phyloP scores from a whole-genome alignment of 2,329 filamentous ascomycete genomes.

The Colletotrichum tanaceti region DNA sequence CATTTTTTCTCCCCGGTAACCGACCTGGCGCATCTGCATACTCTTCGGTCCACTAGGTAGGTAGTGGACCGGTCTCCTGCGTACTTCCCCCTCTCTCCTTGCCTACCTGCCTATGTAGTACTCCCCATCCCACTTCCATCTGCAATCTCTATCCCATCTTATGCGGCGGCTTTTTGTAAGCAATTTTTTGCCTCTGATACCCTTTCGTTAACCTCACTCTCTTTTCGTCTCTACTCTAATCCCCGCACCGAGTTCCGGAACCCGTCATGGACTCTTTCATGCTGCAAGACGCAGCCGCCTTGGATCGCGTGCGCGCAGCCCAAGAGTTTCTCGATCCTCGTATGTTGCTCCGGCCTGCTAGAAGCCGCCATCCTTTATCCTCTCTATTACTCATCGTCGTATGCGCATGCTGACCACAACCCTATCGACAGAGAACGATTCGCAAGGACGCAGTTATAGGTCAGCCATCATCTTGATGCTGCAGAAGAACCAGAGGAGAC shows the following conservation, averaged over 20 bases:
- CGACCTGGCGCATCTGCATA: background rate
- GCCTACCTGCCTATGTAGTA: background rate
- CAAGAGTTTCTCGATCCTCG: slow-evolving; percentile 94
- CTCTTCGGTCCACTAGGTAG: too few relatives aligned
- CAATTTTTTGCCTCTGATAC: slow-evolving; percentile 9
- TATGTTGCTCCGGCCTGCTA: slow-evolving; percentile 62
- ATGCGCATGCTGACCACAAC: slow-evolving; percentile 41
- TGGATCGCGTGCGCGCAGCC: slow-evolving; percentile 86
- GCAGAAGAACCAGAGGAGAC: slow-evolving; percentile 72
- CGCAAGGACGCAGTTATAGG: slow-evolving; percentile 78
- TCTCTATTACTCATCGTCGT: slow-evolving; percentile 13
- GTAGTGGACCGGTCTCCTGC: background rate
- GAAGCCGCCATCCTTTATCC: slow-evolving; percentile 11
- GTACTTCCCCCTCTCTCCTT: background rate
- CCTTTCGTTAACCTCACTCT: background rate
- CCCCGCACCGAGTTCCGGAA: background rate
- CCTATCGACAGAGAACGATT: slow-evolving; percentile 55
- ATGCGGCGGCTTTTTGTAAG: background rate
- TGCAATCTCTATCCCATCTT: slow-evolving; percentile 4
- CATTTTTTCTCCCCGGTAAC: slow-evolving; percentile 13
- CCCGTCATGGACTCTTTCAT: slow-evolving; percentile 75
- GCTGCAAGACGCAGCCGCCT: slow-evolving; percentile 85
- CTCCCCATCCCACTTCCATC: background rate
- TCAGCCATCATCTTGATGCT: slow-evolving; percentile 87
- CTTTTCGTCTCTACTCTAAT: background rate